Conservation (phyloP, 2,329 filamentous ascomycete species). For the Aspergillus transmontanensis region DNA sequence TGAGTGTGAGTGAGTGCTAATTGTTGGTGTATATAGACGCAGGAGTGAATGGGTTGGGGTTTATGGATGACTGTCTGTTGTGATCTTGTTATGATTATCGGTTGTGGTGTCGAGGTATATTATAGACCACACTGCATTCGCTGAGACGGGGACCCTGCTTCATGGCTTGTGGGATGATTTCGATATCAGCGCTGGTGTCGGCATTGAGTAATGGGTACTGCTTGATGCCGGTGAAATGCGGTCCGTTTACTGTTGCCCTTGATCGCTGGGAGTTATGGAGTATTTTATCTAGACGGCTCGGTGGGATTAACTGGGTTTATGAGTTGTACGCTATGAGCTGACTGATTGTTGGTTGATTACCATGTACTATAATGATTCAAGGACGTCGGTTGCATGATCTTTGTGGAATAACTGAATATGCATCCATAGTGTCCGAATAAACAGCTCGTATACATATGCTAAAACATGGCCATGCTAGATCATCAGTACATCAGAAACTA, state of each 20-base stretch:
- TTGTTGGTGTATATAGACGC: conserved; percentile 7
- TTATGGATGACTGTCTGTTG: background rate
- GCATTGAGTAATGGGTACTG: background rate
- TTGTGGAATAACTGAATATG: background rate
- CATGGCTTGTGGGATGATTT: background rate
- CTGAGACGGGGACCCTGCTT: too few relatives aligned
- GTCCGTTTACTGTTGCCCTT: background rate
- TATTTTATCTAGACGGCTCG: background rate
- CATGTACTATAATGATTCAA: background rate
- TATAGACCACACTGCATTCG: too few relatives aligned
- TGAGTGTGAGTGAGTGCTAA: background rate
- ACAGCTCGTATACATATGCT: background rate
- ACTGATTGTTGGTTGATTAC: background rate
- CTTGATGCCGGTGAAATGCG: background rate
- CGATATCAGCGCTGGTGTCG: background rate
- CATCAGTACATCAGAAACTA: background rate
- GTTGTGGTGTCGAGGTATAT: too few relatives aligned
- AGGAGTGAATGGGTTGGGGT: conserved; percentile 5
- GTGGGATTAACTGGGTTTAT: background rate
- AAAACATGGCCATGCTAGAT: background rate
- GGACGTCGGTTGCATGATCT: background rate
- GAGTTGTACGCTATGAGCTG: background rate
- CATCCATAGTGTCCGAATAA: background rate
- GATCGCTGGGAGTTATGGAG: background rate
- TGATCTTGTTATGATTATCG: background rate